Evolutionary conservation across 2,329 filamentous ascomycete genomes (phyloP), one percentile per base, ranked within the genome.

Genomic region (Lachnellula hyalina): DNA sequence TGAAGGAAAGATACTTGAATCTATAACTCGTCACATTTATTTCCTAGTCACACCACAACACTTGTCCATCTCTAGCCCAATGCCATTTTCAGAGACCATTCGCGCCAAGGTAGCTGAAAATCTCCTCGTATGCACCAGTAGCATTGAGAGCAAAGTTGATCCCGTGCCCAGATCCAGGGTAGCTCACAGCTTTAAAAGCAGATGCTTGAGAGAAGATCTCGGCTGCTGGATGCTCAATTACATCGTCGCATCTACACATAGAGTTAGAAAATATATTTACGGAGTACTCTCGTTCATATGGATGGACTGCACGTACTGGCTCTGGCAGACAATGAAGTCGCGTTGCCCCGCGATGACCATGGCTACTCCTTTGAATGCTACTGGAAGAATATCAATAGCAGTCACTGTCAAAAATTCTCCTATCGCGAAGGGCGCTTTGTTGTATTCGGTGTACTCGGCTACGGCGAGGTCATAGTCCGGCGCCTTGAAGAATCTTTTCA

Each of bases 111-210:
- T 25, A 50, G 23, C 28, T 23, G 5, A 52, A 53, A 28, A 59
- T 56, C 9, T 49, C 14, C 12, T 42, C 49, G 48, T 52, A 59
- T 11, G 51, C 47, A 21, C 56, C 56, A 4, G 47, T 52, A 12
- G 53, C 53, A 47, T 59, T 56, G 12, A 19, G 12, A 23, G 52
- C 52, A 25, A 54, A 44, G 7, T 53, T 57, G 34, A 74, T 72
- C 15, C 71, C 71, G 57, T 73, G 72, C 54, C 62, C 67, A 11
- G 71, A 70, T 3, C 70, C 71, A 2, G 64, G 61, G 54, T 69
- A 67, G 35, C 70, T 63, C 36, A 61, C 56, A n/a, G 66, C 62
- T 56, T 72, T 52, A 46, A 54, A 57, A 2, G 48, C 52, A 17
- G 48, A 46, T 9, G 55, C 49, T 9, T 54, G 41, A 5, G 23